Conservation (phyloP, 352 stramenopile species). For the Pythium aquatile region DNA sequence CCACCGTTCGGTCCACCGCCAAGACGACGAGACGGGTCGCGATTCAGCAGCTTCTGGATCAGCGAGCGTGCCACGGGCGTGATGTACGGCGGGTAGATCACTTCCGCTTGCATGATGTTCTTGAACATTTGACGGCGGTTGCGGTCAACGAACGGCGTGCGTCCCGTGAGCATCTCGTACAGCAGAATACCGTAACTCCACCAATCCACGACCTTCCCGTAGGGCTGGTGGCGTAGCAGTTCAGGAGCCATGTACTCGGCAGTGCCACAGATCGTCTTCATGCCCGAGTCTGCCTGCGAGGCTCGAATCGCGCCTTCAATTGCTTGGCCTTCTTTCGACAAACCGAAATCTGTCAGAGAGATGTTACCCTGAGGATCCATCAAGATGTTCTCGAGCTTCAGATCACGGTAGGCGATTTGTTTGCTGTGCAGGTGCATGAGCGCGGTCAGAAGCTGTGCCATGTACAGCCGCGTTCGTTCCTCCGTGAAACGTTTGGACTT, state of each 20-base stretch:
- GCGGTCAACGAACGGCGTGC: conserved; percentile 85
- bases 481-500: conserved; percentile 88
- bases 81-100: conserved; percentile 88
- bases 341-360: conserved; percentile 83
- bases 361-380: conserved; percentile 90
- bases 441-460: conserved; percentile 83
- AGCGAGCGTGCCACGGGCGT: conserved; percentile 64
- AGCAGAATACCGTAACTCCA: conserved; percentile 89
- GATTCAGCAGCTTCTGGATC: conserved; percentile 92
- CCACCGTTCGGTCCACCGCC: conserved; percentile 87
- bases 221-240: conserved; percentile 79
- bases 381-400: conserved; percentile 90
- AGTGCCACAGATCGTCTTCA: conserved; percentile 90
- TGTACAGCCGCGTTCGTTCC: conserved; percentile 83
- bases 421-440: conserved; percentile 89
- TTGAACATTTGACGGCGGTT: conserved; percentile 90
- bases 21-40: conserved; percentile 91
- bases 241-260: conserved; percentile 89
- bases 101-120: conserved; percentile 88
- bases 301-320: conserved; percentile 81
- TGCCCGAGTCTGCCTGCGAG: conserved; percentile 74
- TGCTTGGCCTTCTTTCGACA: conserved; percentile 84
- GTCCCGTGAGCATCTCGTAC: conserved; percentile 88
- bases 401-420: conserved; percentile 86
- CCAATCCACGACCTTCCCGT: conserved; percentile 89